phyloP scores from a whole-genome alignment of 441 rosid genomes.

The Gossypium aridum region DNA sequence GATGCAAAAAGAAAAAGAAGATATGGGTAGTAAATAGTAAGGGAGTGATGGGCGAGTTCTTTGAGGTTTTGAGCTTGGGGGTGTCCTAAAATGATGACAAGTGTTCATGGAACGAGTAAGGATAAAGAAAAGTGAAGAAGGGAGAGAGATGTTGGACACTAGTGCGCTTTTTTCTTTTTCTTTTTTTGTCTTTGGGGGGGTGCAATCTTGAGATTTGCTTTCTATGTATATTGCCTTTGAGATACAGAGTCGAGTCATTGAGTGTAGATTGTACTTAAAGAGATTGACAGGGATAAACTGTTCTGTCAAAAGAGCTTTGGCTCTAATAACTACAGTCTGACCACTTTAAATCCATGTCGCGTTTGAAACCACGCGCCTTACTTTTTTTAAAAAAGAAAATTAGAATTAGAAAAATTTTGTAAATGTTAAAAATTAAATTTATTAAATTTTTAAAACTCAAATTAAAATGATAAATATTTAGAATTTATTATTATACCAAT shows the following conservation, averaged over 20 bases:
- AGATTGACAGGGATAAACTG: not conserved
- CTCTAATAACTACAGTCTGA: too few species aligned
- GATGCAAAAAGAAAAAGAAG: not conserved
- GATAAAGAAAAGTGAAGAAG: conserved; percentile 33
- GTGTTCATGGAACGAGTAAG: conserved; percentile 44
- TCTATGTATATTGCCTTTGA: not conserved
- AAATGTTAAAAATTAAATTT: too few species aligned
- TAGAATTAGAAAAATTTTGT: too few species aligned
- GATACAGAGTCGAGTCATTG: not conserved
- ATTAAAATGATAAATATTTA: too few species aligned
- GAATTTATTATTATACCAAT: too few species aligned
- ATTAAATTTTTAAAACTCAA: too few species aligned
- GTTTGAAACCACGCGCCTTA: too few species aligned
- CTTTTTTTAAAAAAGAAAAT: too few species aligned
- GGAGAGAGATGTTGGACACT: not conserved
- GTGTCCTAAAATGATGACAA: conserved; percentile 47
- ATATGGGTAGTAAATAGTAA: not conserved
- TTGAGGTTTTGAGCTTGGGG: conserved; percentile 9
- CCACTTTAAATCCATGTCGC: too few species aligned
- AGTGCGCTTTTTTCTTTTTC: not conserved
- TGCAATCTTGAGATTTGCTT: not conserved
- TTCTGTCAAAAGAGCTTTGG: not conserved
- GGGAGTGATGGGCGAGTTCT: not conserved
- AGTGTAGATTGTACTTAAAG: not conserved
- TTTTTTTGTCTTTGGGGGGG: not conserved